Evolutionary conservation across 768 basidiomycete species (phyloP).

Genomic region (Brasilioporus rufonigricans): DNA sequence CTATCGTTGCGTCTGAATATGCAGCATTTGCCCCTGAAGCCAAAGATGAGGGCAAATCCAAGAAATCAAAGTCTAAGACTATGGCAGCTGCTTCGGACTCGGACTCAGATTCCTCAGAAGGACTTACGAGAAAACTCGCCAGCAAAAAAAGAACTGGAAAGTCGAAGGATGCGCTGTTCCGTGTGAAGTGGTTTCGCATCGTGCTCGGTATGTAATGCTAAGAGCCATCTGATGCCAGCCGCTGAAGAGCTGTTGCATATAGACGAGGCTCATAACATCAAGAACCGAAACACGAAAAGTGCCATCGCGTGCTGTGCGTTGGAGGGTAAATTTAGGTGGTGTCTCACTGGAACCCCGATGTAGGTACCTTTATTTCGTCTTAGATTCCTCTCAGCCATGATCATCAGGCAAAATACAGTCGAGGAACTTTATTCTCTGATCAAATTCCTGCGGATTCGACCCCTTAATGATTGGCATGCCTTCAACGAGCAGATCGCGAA

Average conservation of each 20-base stretch:
- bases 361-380: constrained; percentile 23
- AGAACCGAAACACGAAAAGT: constrained; percentile 77
- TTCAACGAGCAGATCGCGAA: constrained; percentile 80
- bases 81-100: constrained; percentile 28
- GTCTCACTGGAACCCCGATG: constrained; percentile 83
- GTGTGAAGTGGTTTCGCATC: constrained; percentile 78
- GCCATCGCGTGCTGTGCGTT: constrained; percentile 78
- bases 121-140: constrained; percentile 39
- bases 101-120: constrained; percentile 37
- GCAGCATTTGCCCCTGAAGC: constrained; percentile 46
- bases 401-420: constrained; percentile 78
- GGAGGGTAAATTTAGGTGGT: constrained; percentile 82
- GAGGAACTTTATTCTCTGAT: constrained; percentile 88
- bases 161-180: constrained; percentile 65
- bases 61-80: constrained; percentile 37
- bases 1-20: constrained; percentile 79
- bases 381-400: neutral
- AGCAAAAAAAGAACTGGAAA: constrained; percentile 45
- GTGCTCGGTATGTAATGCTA: constrained; percentile 62
- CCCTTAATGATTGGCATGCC: constrained; percentile 72
- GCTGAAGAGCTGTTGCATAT: neutral
- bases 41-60: constrained; percentile 55
- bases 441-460: constrained; percentile 82
- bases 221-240: neutral
- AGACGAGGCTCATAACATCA: constrained; percentile 97